Conservation (phyloP, 805 yeast genomes). For the Kregervanrija fluxuum region DNA sequence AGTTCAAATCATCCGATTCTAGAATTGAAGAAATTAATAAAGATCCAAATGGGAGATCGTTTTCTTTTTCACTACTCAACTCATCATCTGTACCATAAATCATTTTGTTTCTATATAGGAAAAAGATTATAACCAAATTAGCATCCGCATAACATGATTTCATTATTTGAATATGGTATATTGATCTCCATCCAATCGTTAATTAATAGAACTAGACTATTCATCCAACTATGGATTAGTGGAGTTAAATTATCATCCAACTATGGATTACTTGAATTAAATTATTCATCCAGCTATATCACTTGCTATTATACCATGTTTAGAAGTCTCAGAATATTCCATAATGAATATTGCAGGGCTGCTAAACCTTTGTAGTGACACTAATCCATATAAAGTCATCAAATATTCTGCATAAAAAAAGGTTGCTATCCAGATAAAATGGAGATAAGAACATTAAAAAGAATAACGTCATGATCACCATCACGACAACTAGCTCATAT, state of each 20-base stretch:
- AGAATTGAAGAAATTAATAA: slow-evolving; percentile 24
- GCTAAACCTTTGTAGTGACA: slow-evolving; percentile 41
- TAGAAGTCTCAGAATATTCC: slow-evolving; percentile 19
- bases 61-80: slow-evolving; percentile 12
- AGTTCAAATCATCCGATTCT: slow-evolving; percentile 4
- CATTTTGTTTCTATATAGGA: slow-evolving; percentile 15
- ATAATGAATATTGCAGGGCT: slow-evolving; percentile 40
- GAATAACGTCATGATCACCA: slow-evolving; percentile 31
- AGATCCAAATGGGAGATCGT: slow-evolving; percentile 16
- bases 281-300: too few species aligned
- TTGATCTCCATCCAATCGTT: slow-evolving; percentile 1
- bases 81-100: slow-evolving; percentile 3
- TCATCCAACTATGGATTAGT: too few species aligned
- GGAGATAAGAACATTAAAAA: slow-evolving; percentile 42
- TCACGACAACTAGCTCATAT: slow-evolving; percentile 28
- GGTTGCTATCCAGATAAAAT: slow-evolving; percentile 28
- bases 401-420: slow-evolving; percentile 40
- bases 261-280: slow-evolving; percentile 1
- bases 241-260: too few species aligned
- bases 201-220: not conserved
- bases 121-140: slow-evolving; percentile 30
- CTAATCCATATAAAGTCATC: slow-evolving; percentile 31
- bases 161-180: slow-evolving; percentile 19
- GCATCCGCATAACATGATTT: slow-evolving; percentile 38
- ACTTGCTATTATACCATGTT: slow-evolving; percentile 7